Evolutionary conservation across 805 yeast genomes (phyloP).

Genomic region (Metschnikowia kunwiensis): DNA sequence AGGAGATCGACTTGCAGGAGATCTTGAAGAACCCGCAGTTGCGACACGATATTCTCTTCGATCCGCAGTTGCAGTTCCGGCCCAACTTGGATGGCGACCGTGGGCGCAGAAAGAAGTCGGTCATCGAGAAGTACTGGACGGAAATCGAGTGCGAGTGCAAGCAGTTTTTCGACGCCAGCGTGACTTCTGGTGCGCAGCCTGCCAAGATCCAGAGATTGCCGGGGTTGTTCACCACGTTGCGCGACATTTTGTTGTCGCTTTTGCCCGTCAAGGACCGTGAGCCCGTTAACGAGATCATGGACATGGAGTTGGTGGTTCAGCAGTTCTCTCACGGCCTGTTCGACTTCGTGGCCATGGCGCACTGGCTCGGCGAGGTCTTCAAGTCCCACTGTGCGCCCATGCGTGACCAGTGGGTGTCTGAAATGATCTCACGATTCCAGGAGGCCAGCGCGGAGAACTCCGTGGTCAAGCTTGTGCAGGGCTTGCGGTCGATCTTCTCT

Average conservation of each 20-base stretch:
- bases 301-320: conserved; percentile 71
- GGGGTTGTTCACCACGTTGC: conserved; percentile 69
- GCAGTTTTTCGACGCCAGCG: conserved; percentile 30
- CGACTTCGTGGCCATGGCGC: conserved; percentile 65
- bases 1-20: conserved; percentile 84
- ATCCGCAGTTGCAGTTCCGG: conserved; percentile 87
- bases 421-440: conserved; percentile 62
- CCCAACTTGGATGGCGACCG: conserved; percentile 91
- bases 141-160: conserved; percentile 69
- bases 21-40: conserved; percentile 88
- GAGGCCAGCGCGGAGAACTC: conserved; percentile 47
- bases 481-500: conserved; percentile 71
- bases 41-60: conserved; percentile 89
- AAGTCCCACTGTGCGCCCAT: conserved; percentile 94
- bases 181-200: conserved; percentile 13
- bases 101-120: conserved; percentile 69
- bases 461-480: conserved; percentile 60
- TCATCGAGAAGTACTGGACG: conserved; percentile 81
- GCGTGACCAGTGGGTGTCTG: conserved; percentile 87
- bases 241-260: conserved; percentile 69
- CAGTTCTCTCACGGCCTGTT: conserved; percentile 69
- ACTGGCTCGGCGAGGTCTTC: conserved; percentile 73
- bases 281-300: conserved; percentile 67
- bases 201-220: conserved; percentile 50
- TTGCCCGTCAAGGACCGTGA: conserved; percentile 74